Conservation (phyloP, 164 flowering plant genomes). For the Magnolia kwangsiensis region DNA sequence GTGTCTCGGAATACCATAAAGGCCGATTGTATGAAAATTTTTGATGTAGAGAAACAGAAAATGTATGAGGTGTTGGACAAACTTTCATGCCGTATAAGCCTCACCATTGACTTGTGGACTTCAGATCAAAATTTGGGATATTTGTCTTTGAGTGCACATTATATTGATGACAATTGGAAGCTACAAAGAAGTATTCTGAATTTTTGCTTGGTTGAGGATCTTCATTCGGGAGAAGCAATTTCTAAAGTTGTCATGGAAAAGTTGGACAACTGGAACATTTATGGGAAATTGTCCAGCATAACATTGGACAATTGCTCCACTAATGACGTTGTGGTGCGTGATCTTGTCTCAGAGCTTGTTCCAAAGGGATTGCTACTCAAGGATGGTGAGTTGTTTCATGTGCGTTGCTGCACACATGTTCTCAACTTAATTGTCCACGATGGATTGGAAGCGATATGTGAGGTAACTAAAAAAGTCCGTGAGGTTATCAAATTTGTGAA, state of each 20-base stretch:
- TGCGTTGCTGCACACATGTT: constrained; percentile 47
- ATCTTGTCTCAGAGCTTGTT: not conserved
- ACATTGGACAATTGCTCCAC: constrained; percentile 51
- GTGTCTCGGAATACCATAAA: constrained; percentile 33
- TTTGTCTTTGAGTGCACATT: constrained; percentile 62
- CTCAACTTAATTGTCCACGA: constrained; percentile 37
- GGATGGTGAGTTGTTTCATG: constrained; percentile 56
- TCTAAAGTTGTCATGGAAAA: constrained; percentile 50
- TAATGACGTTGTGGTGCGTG: constrained; percentile 24
- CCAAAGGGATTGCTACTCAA: constrained; percentile 20
- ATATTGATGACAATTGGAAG: constrained; percentile 62
- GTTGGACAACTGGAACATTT: constrained; percentile 67
- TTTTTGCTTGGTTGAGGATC: constrained; percentile 44
- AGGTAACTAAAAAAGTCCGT: constrained; percentile 39
- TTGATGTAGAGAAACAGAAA: constrained; percentile 61
- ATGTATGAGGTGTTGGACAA: constrained; percentile 45
- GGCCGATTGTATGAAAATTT: constrained; percentile 29
- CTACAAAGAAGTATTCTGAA: constrained; percentile 61
- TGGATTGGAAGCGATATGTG: constrained; percentile 36
- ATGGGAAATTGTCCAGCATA: constrained; percentile 56
- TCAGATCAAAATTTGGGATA: constrained; percentile 46
- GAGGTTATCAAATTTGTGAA: constrained; percentile 55
- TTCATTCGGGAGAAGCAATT: constrained; percentile 54
- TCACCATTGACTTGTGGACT: constrained; percentile 59
- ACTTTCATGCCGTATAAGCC: constrained; percentile 51